Conservation (phyloP, 2,329 filamentous ascomycete genomes). For the Chaetomium sp. region DNA sequence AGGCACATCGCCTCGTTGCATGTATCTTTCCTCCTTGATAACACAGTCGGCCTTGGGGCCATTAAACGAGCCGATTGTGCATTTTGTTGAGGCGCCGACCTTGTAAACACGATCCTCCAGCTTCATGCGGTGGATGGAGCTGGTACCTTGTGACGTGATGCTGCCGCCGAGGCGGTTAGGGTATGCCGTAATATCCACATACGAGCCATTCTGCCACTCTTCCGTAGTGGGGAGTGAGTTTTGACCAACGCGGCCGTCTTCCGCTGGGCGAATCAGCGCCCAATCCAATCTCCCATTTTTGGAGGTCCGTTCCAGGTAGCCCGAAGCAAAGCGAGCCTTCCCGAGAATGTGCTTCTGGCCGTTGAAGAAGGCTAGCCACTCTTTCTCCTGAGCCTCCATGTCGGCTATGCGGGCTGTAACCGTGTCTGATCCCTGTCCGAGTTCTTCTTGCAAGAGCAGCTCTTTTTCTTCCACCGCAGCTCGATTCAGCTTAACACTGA, state of each 20-base stretch:
- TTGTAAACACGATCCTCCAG: background rate
- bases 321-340: background rate
- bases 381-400: slow-evolving; percentile 1
- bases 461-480: background rate
- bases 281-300: slow-evolving; percentile 1
- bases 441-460: background rate
- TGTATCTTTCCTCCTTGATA: background rate
- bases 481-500: background rate
- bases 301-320: slow-evolving; percentile 1
- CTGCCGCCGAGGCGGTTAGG: background rate
- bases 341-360: background rate
- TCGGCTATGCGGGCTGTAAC: background rate
- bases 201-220: background rate
- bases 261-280: background rate
- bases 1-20: background rate
- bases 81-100: slow-evolving; percentile 1
- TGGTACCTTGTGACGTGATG: background rate
- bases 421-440: background rate
- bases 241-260: background rate
- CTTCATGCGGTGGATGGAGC: background rate
- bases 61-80: background rate
- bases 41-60: background rate
- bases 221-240: background rate
- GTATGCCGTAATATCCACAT: background rate
- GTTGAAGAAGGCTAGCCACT: slow-evolving; percentile 6